phyloP scores from a whole-genome alignment of 495 filamentous ascomycete genomes.

The Penicillium atrosanguineum region DNA sequence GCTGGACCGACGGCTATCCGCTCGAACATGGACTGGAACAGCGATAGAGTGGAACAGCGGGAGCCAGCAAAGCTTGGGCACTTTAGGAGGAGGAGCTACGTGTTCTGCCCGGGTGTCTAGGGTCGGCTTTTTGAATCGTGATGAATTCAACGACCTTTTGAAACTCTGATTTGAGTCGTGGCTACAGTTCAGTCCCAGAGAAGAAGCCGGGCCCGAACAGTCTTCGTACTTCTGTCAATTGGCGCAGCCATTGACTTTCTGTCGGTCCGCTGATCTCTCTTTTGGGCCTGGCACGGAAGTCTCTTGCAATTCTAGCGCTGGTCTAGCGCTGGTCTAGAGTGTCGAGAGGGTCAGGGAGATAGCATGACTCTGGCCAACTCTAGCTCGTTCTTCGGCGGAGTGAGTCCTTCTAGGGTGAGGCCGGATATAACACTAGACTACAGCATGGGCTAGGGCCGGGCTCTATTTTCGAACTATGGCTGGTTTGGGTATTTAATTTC shows the following conservation, averaged over 20 bases:
- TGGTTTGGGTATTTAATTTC: conserved; percentile 1
- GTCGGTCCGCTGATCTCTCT: background rate
- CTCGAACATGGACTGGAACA: background rate
- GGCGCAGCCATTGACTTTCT: conserved; percentile 2
- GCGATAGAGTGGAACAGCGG: background rate
- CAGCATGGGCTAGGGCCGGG: background rate
- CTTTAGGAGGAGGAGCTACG: too few species aligned
- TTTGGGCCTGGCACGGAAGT: background rate
- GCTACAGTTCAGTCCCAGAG: conserved; percentile 5
- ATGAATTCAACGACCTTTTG: background rate
- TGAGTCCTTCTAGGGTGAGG: background rate
- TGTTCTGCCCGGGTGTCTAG: background rate
- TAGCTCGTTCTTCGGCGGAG: background rate
- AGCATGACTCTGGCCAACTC: background rate
- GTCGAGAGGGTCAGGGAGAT: background rate
- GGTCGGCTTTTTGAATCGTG: background rate
- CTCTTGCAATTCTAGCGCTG: background rate
- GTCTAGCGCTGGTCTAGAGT: background rate
- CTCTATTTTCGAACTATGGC: background rate
- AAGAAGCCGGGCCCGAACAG: conserved; percentile 10
- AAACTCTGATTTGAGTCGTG: background rate
- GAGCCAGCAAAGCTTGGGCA: background rate
- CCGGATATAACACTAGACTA: background rate
- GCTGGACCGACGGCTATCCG: background rate
- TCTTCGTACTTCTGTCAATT: background rate